These are phyloP conservation scores for Colletotrichum sp. DNA, from an alignment of 2,329 filamentous ascomycete genomes.

Conservation along the genomic window DNA sequence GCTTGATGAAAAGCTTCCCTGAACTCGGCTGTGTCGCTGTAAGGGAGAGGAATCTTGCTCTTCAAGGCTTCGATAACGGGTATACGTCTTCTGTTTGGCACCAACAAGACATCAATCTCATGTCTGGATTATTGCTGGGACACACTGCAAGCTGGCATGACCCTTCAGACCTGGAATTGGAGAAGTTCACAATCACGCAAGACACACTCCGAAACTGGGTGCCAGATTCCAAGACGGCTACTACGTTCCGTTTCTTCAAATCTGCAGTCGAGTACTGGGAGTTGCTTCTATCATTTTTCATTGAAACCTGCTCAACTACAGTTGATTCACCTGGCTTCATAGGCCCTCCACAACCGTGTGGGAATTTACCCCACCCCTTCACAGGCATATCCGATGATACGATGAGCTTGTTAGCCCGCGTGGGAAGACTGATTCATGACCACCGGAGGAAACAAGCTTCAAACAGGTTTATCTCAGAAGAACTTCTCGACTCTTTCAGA, in stretches of 20 bases:
- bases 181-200: neutral
- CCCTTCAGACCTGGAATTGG: neutral
- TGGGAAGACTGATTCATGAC: neutral
- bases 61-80: neutral
- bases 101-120: neutral
- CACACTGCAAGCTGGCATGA: neutral
- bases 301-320: neutral
- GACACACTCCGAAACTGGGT: neutral
- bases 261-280: neutral
- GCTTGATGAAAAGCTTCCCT: neutral
- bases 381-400: neutral
- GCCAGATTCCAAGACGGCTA: neutral
- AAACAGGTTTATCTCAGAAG: rapidly evolving
- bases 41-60: neutral
- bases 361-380: neutral
- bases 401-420: neutral
- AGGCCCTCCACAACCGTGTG: neutral
- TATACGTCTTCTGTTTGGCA: neutral
- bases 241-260: neutral
- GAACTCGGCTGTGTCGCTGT: neutral
- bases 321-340: neutral
- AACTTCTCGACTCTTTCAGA: neutral
- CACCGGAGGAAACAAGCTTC: neutral
- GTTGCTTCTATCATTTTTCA: neutral
- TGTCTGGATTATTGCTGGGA: neutral